Conservation (phyloP, 108 stramenopile genomes). For the Phaeodactylum tricornutum region DNA sequence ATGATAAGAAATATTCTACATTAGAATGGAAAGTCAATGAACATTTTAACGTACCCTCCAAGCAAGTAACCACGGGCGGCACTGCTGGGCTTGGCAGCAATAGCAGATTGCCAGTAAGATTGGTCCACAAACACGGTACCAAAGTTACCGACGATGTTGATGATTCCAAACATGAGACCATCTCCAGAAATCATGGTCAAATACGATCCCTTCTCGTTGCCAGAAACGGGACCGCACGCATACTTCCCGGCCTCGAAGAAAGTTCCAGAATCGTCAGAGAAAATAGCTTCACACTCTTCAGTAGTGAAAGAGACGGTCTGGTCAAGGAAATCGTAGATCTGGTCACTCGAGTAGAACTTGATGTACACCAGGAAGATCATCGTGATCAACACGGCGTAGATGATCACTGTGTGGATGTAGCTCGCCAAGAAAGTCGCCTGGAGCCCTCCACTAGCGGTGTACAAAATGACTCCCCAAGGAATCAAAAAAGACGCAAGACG, state of each 20-base stretch:
- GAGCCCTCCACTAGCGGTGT: slow-evolving; percentile 86
- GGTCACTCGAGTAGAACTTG: slow-evolving; percentile 53
- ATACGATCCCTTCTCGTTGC: slow-evolving; percentile 83
- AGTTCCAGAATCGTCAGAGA: slow-evolving; percentile 30
- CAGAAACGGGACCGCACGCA: slow-evolving; percentile 72
- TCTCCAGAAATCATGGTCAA: slow-evolving; percentile 81
- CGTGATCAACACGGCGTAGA: slow-evolving; percentile 68
- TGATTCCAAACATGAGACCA: slow-evolving; percentile 90
- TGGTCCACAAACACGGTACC: slow-evolving; percentile 93
- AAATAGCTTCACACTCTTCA: slow-evolving; percentile 51
- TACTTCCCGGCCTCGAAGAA: slow-evolving; percentile 40
- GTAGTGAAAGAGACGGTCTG: slow-evolving; percentile 35
- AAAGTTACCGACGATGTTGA: slow-evolving; percentile 94
- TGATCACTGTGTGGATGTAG: slow-evolving; percentile 80
- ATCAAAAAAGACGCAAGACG: slow-evolving; percentile 79
- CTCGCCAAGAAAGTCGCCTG: slow-evolving; percentile 87
- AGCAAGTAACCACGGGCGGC: slow-evolving; percentile 89
- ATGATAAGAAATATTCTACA: background rate
- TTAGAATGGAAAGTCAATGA: background rate
- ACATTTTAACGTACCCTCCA: slow-evolving; percentile 58
- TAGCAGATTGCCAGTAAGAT: slow-evolving; percentile 93
- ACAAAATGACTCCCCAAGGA: slow-evolving; percentile 89
- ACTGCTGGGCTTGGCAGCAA: slow-evolving; percentile 71
- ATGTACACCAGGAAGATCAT: slow-evolving; percentile 78
- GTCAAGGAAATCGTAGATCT: slow-evolving; percentile 53